These are phyloP conservation scores for Pseudonitzschia multiseries DNA, from an alignment of 108 stramenopile genomes.

Conservation along the genomic window DNA sequence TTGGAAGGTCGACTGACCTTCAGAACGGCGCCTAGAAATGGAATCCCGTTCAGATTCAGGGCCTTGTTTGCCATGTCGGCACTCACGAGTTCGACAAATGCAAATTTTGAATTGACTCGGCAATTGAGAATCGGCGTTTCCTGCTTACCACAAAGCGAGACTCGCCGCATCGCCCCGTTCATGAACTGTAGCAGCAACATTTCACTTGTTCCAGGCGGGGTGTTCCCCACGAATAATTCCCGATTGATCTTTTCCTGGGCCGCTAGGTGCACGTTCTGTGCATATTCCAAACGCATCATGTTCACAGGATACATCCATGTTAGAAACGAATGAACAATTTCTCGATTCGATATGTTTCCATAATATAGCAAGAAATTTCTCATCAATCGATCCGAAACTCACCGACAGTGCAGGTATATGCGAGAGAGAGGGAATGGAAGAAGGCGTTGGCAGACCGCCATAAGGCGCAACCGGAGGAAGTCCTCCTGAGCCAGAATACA, in stretches of 20 bases:
- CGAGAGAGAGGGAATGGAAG: not conserved
- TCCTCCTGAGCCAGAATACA: not conserved
- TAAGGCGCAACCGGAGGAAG: slow-evolving; percentile 6
- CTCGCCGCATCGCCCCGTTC: slow-evolving; percentile 90
- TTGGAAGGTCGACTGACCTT: slow-evolving; percentile 90
- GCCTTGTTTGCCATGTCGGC: slow-evolving; percentile 78
- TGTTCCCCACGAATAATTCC: slow-evolving; percentile 94
- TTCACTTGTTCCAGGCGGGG: slow-evolving; percentile 86
- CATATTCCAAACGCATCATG: not conserved
- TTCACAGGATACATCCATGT: not conserved
- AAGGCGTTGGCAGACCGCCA: not conserved
- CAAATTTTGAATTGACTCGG: slow-evolving; percentile 87
- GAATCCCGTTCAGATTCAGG: slow-evolving; percentile 88
- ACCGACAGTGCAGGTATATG: slow-evolving; percentile 8
- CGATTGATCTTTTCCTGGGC: slow-evolving; percentile 85
- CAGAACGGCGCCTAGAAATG: slow-evolving; percentile 84
- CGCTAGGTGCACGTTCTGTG: slow-evolving; percentile 30
- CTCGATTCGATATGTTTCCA: not conserved
- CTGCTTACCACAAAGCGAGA: slow-evolving; percentile 58
- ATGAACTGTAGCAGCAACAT: slow-evolving; percentile 84
- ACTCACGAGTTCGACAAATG: slow-evolving; percentile 81
- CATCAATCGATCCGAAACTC: not conserved
- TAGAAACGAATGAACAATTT: not conserved
- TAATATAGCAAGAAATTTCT: no score
- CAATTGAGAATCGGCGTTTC: slow-evolving; percentile 77